Base-by-base conservation (phyloP, 768 basidiomycete genomes). In the Phylloporus arenicola region DNA sequence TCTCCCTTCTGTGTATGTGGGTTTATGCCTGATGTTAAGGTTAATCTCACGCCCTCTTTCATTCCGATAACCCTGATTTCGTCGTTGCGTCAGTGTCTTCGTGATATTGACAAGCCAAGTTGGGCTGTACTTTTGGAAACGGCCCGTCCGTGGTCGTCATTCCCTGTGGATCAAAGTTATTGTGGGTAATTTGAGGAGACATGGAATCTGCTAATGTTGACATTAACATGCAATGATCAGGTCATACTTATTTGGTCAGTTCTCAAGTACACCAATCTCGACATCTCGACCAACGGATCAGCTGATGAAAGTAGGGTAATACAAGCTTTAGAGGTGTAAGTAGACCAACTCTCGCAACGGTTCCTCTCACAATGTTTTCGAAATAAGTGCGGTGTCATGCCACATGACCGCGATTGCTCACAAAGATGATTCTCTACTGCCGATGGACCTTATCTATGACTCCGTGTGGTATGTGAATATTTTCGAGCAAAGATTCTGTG, bases 71-170 rank as follows among this genome's bases (percentile, higher is more conserved):
- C 46, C 22, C 20, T 43, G 29, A 53, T 24, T 19, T 20, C 19
- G 1, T 48, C 16, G 14, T 30, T 19, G 1, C 6, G 1, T 25
- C 11, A 64, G 63, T 14, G 13, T 54, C 31, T 64, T 64, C 30
- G 1, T 54, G 34, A 43, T 64, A 34, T 31, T 66, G n/a, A 63
- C 61, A 8, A 1, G 40, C 20, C 63, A 64, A 53, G 57, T 64
- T 12, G 52, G 27, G 41, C n/a, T 57, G 8, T 66, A 64, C 39
- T 51, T 66, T 47, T 42, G 56, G 51, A 65, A 33, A 17, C 34
- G n/a, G 9, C 1, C 50, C 12, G 22, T 56, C 34, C 59, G 50
- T 40, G 13, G 34, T 30, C 55, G 57, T 24, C 64, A 64, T 6
- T 27, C 53, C 35, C 19, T 33, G 45, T 64, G 63, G 63, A 39